These are phyloP conservation scores for Talaromyces trachyspermus DNA, from an alignment of 495 filamentous ascomycete species.

Conservation along the genomic window DNA sequence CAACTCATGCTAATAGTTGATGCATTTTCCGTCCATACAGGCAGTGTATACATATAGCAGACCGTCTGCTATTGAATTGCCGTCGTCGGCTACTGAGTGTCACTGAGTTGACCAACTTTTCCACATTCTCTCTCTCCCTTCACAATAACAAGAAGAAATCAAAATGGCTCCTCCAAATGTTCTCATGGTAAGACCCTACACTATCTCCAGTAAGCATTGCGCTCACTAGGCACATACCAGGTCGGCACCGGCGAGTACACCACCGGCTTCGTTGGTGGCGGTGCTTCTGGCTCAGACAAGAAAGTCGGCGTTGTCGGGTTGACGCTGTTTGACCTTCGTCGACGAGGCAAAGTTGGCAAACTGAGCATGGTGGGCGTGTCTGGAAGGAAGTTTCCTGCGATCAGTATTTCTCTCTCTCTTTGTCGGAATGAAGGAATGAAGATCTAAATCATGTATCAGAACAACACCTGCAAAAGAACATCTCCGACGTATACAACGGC, in stretches of 20 bases:
- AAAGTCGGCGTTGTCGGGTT: constrained; percentile 89
- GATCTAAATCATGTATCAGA: constrained; percentile 35
- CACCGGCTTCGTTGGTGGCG: constrained; percentile 77
- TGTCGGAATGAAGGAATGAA: neutral
- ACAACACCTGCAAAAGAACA: constrained; percentile 82
- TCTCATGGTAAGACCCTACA: constrained; percentile 59
- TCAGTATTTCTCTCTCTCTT: constrained; percentile 49
- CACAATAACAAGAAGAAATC: constrained; percentile 4
- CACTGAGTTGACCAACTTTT: no score
- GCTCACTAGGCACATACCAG: constrained; percentile 30
- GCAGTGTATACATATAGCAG: neutral
- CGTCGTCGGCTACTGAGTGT: no score
- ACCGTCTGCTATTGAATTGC: constrained; percentile 8
- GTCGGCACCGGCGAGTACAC: constrained; percentile 95
- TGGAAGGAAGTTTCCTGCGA: constrained; percentile 82
- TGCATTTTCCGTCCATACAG: constrained; percentile 4
- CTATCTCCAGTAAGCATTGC: neutral
- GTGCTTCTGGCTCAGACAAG: constrained; percentile 76
- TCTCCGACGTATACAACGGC: constrained; percentile 76
- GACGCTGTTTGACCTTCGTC: constrained; percentile 81
- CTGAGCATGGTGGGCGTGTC: constrained; percentile 87
- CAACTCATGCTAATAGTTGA: neutral
- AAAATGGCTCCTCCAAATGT: constrained; percentile 75
- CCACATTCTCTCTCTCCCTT: neutral
- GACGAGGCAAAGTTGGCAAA: constrained; percentile 79